A percentile compares a stretch with the other conserved stretches of the same genome.
phyloP scores from a whole-genome alignment of 225 moss, liverwort and hornwort genomes.

The Bryum argenteum region DNA sequence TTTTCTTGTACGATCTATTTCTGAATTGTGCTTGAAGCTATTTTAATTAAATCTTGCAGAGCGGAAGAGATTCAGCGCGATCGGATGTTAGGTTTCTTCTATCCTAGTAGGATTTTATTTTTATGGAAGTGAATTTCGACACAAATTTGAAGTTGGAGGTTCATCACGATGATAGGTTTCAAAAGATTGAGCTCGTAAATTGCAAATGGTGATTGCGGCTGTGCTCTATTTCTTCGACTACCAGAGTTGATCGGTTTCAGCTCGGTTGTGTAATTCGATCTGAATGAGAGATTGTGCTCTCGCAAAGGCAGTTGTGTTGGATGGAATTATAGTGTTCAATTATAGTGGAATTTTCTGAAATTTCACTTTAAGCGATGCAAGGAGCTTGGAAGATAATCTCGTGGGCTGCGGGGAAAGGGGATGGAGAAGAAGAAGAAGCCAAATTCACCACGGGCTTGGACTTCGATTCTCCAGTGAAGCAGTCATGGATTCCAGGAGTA shows the following conservation, averaged over 20 bases:
- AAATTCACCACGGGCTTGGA: conserved; percentile 35
- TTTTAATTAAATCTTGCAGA: conserved; percentile 1
- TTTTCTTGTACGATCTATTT: neutral
- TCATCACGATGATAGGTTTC: conserved; percentile 16
- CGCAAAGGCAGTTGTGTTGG: neutral
- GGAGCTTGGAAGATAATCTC: conserved; percentile 61
- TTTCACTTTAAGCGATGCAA: conserved; percentile 43
- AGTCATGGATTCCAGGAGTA: conserved; percentile 45
- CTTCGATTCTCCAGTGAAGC: conserved; percentile 43
- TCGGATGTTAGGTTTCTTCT: conserved; percentile 7
- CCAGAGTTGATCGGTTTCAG: conserved; percentile 5
- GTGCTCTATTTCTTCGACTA: conserved; percentile 41
- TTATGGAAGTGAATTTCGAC: neutral
- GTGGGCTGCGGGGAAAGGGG: conserved; percentile 54
- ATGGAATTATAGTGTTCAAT: neutral
- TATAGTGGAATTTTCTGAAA: conserved; percentile 18
- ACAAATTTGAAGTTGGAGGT: conserved; percentile 15
- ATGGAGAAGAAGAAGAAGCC: conserved; percentile 29
- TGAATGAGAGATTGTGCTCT: neutral
- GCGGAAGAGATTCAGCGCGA: neutral
- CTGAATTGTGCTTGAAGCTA: neutral
- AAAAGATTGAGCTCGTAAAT: conserved; percentile 16
- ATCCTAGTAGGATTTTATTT: conserved; percentile 15
- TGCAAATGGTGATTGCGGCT: conserved; percentile 17
- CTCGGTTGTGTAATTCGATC: conserved; percentile 1